phyloP scores from a whole-genome alignment of 2,329 filamentous ascomycete genomes.

The Aspergillus transmontanensis region DNA sequence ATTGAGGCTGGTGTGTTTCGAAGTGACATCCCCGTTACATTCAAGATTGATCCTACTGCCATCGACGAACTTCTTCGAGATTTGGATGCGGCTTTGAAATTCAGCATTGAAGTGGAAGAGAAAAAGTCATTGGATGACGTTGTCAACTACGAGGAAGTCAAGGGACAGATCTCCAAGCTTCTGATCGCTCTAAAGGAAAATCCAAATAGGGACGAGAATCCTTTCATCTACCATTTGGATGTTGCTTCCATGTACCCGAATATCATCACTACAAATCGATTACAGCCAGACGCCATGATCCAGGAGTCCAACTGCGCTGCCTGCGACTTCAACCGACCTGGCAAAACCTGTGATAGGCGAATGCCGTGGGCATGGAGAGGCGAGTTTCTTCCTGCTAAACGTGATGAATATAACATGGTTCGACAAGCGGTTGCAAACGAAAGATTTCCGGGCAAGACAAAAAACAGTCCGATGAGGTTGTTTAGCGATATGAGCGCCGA shows the following conservation, averaged over 20 bases:
- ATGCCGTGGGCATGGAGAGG: constrained; percentile 98
- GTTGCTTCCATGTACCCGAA: constrained; percentile 99
- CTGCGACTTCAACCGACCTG: constrained; percentile 96
- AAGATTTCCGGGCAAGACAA: constrained; percentile 77
- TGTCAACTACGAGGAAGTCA: constrained; percentile 81
- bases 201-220: constrained; percentile 80
- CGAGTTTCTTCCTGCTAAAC: constrained; percentile 92
- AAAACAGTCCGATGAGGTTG: constrained; percentile 68
- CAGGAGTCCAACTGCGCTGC: constrained; percentile 93
- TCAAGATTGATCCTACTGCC: constrained; percentile 83
- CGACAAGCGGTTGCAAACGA: constrained; percentile 88
- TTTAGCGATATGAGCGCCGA: constrained; percentile 82
- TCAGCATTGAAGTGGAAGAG: constrained; percentile 82
- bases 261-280: constrained; percentile 98
- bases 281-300: constrained; percentile 99
- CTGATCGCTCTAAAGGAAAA: constrained; percentile 75
- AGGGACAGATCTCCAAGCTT: constrained; percentile 73
- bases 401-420: constrained; percentile 99
- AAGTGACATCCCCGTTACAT: constrained; percentile 92
- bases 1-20: constrained; percentile 98
- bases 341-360: constrained; percentile 93
- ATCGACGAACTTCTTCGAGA: constrained; percentile 87
- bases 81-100: constrained; percentile 83
- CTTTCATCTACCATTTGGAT: constrained; percentile 95
- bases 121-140: constrained; percentile 80